Percentiles rank a stretch among this genome's conserved stretches.
Evolutionary conservation across 2,329 filamentous ascomycete genomes (phyloP).

Genomic region (Ascochyta koolunga): DNA sequence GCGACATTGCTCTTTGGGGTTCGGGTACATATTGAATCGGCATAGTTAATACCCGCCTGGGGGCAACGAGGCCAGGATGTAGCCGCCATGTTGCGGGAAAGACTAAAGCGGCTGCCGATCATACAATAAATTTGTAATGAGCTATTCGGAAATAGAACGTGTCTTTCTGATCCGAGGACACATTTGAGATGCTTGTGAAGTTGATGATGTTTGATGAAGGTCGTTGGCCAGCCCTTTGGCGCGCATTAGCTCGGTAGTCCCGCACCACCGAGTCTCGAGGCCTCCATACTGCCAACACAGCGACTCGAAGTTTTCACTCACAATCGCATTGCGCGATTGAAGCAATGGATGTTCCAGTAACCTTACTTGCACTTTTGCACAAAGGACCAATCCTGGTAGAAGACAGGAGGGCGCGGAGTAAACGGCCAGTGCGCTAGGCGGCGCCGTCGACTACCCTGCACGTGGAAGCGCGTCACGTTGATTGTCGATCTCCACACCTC

Average conservation of each 20-base stretch:
- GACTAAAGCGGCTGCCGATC: not conserved
- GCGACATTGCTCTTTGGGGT: too few species aligned
- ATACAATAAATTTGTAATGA: not conserved
- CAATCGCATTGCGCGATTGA: not conserved
- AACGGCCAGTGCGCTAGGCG: conserved; percentile 7
- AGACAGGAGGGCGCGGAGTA: not conserved
- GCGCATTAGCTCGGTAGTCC: conserved; percentile 9
- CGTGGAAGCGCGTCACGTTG: conserved; percentile 15
- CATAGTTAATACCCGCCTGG: too few species aligned
- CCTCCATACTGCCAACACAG: not conserved
- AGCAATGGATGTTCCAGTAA: too few species aligned
- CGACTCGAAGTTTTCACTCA: not conserved
- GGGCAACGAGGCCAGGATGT: too few species aligned
- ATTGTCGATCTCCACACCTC: conserved; percentile 14
- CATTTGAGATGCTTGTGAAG: not conserved
- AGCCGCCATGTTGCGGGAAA: too few species aligned
- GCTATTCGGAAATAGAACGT: not conserved
- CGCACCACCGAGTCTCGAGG: not conserved
- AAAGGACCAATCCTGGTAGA: not conserved
- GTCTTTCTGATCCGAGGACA: not conserved
- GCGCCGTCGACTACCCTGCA: conserved; percentile 5
- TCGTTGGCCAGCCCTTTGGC: conserved; percentile 4
- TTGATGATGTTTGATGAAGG: not conserved
- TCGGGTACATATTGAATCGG: too few species aligned
- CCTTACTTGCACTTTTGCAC: too few species aligned